These are phyloP conservation scores for Saccharomyces hybrid DNA, from an alignment of 1,139 yeast species.

Conservation along the genomic window DNA sequence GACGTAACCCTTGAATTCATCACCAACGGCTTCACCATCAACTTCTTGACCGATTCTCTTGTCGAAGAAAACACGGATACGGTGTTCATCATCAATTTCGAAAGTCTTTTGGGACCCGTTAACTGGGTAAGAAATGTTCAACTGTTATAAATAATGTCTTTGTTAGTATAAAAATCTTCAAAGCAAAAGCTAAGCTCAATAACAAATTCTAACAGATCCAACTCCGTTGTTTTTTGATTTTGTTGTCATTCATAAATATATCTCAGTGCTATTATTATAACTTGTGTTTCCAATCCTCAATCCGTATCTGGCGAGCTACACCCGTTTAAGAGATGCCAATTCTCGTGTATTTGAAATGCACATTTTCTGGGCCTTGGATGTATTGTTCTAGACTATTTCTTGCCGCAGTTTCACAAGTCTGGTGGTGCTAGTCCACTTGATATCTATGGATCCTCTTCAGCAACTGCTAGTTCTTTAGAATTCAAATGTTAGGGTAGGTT, in stretches of 20 bases:
- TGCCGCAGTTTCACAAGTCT: neutral
- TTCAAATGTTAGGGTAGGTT: neutral
- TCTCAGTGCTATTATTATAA: too few relatives aligned
- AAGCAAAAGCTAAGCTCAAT: neutral
- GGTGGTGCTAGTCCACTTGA: neutral
- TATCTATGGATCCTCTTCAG: neutral
- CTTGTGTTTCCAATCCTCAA: too few relatives aligned
- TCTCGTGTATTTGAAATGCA: too few relatives aligned
- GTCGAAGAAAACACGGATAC: conserved; percentile 96
- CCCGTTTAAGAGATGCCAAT: too few relatives aligned
- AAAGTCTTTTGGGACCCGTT: conserved; percentile 98
- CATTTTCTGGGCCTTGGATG: too few relatives aligned
- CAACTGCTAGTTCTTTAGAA: neutral
- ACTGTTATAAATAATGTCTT: conserved; percentile 38
- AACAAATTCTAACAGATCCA: neutral
- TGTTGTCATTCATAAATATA: too few relatives aligned
- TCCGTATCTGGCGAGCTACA: too few relatives aligned
- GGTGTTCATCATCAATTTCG: conserved; percentile 98
- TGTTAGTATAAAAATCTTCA: conserved; percentile 10
- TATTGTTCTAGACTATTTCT: neutral
- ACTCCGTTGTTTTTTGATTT: neutral
- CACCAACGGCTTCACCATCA: conserved; percentile 97
- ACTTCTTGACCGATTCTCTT: conserved; percentile 99
- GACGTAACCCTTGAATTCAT: conserved; percentile 98
- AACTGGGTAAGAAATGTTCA: conserved; percentile 99